Base-by-base conservation (phyloP, 768 basidiomycete genomes). In the Phlegmacium glaucopus region DNA sequence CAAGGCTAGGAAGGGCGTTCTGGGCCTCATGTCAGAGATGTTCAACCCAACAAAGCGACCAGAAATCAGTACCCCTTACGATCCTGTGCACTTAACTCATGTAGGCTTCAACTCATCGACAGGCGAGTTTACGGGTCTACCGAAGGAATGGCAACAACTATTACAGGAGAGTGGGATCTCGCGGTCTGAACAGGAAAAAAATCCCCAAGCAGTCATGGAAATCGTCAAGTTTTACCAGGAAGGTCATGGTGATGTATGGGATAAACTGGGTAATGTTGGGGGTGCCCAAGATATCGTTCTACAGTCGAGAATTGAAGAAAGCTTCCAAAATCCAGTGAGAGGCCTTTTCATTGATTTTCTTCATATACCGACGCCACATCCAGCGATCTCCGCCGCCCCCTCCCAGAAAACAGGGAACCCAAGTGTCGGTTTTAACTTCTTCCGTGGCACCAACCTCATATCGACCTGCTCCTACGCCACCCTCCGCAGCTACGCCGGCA, bases 101-200 rank as follows among this genome's bases (percentile, higher is more conserved):
- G 96, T 99, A 63, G 95, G 95, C 50, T 98, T 97, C 82, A 97
- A 99, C 68, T 90, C 91, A 6, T 95, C 92, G 47, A 98, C 95
- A 0, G 96, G 96, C 49, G 95, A 99, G 70, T 98, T 94, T 71
- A 94, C 92, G 8, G 96, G 96, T 2, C 76, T 99, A 27, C 96
- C 96, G 3, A 95, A 95, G 67, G 95, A 98, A 72, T 99, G 96
- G 96, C 96, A 99, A 62, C 92, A 97, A 65, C 77, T 97, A 5
- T 69, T 99, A 40, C 91, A 92, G 67, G 94, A 97, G 65, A 91
- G 87, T 53, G 96, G 96, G 45, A 97, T 98, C 62, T 94, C 92
- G 32, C 82, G 88, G 58, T 77, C 72, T 17, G 94, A 99, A 68
- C 96, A 99, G 72, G 94, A 96, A 68, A 93, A 90, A 74, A 94